Evolutionary conservation across 1,284 basidiomycete species (phyloP).

Genomic region (Amylostereum chailletii): DNA sequence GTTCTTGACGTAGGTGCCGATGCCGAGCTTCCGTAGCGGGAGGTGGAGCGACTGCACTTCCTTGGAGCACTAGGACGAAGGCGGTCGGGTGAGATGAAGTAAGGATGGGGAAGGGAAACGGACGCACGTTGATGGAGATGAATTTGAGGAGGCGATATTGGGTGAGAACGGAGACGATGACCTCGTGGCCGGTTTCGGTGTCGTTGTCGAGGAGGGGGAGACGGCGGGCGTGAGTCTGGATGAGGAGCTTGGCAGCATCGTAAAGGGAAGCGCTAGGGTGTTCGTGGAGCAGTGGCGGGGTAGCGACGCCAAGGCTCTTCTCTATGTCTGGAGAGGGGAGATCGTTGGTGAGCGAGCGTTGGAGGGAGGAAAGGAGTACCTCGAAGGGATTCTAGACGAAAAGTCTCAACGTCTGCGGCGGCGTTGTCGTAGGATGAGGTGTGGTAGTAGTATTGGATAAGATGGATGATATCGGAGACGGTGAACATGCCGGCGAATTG

Average conservation of each 20-base stretch:
- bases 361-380: slow-evolving; percentile 38
- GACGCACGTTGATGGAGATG: slow-evolving; percentile 90
- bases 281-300: slow-evolving; percentile 85
- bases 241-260: slow-evolving; percentile 86
- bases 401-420: slow-evolving; percentile 88
- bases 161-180: slow-evolving; percentile 93
- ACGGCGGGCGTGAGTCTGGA: slow-evolving; percentile 92
- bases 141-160: slow-evolving; percentile 98
- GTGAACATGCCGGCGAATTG: slow-evolving; percentile 95
- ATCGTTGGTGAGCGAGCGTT: slow-evolving; percentile 4
- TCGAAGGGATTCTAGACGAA: slow-evolving; percentile 82
- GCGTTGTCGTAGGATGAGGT: slow-evolving; percentile 84
- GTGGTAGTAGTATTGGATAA: slow-evolving; percentile 94
- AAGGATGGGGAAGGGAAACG: slow-evolving; percentile 4
- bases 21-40: slow-evolving; percentile 79
- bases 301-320: slow-evolving; percentile 83
- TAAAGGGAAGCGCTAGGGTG: slow-evolving; percentile 85
- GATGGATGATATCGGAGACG: slow-evolving; percentile 90
- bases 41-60: slow-evolving; percentile 73
- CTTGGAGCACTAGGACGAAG: slow-evolving; percentile 46
- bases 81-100: slow-evolving; percentile 5
- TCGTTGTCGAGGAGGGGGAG: slow-evolving; percentile 92
- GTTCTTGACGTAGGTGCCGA: slow-evolving; percentile 83
- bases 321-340: slow-evolving; percentile 71
- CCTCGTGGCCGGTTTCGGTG: slow-evolving; percentile 89